Evolutionary conservation across 495 filamentous ascomycete species (phyloP), one percentile per base, ranked within the genome.

Genomic region (Endocarpon pusillum): DNA sequence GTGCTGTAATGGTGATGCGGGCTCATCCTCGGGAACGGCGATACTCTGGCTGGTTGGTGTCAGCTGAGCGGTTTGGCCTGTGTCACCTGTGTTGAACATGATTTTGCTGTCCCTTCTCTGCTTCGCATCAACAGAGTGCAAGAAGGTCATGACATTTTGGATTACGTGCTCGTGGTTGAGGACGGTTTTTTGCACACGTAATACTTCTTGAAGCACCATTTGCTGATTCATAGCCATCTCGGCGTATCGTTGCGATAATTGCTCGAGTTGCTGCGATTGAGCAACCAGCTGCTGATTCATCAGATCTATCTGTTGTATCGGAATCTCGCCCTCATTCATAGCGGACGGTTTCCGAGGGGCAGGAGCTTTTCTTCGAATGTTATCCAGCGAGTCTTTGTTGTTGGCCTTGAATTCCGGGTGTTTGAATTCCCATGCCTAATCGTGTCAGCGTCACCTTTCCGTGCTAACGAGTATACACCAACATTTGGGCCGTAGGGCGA

Each of bases 331-430:
- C 4, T 89, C 83, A 29, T 37, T 52, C 16, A 42, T 41, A 42
- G 66, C 60, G 35, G 71, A 59, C 24, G 75, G 56, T 48, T 94
- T 96, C 40, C 89, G 69, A 10, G 87, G 81, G 1, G 86, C 85
- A 2, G 89, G 89, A 3, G 91, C 91, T 57, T 97, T 97, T 36
- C 89, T 71, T 49, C 84, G 72, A 47, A 97, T 97, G 49, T 94
- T 96, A 46, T 97, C 89, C 11, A 97, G 67, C 21, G 86, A 86
- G 42, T 96, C 91, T 56, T 92, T 94, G 53, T 84, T 86, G 56
- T 96, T 86, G 32, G 76, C 74, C 42, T 86, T 78, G 59, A 97
- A 97, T 48, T 96, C 87, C 18, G 87, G 89, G 51, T 96, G 89
- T 53, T 86, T 89, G 51, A 97, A 97, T 53, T 97, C 91, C 85